These are phyloP conservation scores for Nothopassalora personata DNA, from an alignment of 2,329 filamentous ascomycete species.

Conservation along the genomic window DNA sequence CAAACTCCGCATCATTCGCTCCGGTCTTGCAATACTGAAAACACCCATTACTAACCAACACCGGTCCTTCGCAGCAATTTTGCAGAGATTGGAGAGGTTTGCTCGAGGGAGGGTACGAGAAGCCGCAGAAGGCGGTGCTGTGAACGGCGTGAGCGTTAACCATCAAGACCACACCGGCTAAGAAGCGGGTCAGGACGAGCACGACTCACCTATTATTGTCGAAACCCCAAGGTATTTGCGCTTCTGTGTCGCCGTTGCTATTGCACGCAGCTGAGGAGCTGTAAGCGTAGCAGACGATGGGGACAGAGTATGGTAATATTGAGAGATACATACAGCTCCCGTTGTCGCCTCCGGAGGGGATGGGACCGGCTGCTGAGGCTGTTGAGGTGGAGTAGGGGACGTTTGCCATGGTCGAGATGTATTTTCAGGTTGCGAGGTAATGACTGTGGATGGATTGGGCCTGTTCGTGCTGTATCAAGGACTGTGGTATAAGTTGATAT, in stretches of 20 bases:
- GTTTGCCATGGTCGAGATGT: slow-evolving; percentile 1
- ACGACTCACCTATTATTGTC: not conserved
- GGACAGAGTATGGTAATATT: not conserved
- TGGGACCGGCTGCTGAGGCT: not conserved
- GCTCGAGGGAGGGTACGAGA: slow-evolving; percentile 1
- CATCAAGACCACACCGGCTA: not conserved
- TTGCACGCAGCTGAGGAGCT: not conserved
- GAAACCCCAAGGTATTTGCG: not conserved
- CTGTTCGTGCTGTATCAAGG: not conserved
- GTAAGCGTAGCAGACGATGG: not conserved
- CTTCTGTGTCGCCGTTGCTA: not conserved
- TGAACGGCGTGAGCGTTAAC: not conserved
- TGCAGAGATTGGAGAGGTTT: not conserved
- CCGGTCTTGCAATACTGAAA: slow-evolving; percentile 10
- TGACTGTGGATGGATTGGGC: not conserved
- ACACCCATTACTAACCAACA: slow-evolving; percentile 8
- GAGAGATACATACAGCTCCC: slow-evolving; percentile 1
- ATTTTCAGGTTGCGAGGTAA: not conserved
- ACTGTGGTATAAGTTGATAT: no score
- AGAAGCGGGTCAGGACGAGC: not conserved
- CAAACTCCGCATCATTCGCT: not conserved
- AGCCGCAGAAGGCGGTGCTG: slow-evolving; percentile 3
- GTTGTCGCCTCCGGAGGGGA: not conserved
- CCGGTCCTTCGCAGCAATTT: slow-evolving; percentile 6
- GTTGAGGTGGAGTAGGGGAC: slow-evolving; percentile 7